phyloP scores from a whole-genome alignment of 129 eudicot species.

The Dittrichia graveolens region DNA sequence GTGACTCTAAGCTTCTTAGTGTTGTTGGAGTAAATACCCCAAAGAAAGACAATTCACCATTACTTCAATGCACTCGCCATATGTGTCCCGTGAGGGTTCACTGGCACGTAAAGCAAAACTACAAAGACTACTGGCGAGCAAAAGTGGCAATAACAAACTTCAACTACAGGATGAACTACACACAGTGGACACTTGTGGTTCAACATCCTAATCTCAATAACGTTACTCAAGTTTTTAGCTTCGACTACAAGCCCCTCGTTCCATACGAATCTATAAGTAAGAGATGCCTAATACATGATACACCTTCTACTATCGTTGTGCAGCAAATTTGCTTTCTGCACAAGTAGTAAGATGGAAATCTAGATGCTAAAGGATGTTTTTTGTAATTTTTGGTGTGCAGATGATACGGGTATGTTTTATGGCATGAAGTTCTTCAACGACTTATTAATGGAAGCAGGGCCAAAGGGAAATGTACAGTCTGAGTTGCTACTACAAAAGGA shows the following conservation, averaged over 20 bases:
- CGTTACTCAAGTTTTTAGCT: constrained; percentile 88
- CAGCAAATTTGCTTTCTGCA: too few species aligned
- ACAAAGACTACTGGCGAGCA: constrained; percentile 78
- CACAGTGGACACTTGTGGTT: constrained; percentile 83
- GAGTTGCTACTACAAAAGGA: constrained; percentile 80
- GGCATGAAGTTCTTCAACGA: constrained; percentile 89
- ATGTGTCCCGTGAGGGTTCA: constrained; percentile 84
- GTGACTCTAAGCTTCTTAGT: constrained; percentile 60
- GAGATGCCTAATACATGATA: constrained; percentile 31
- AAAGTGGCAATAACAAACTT: constrained; percentile 72
- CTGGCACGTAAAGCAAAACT: constrained; percentile 77
- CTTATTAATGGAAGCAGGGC: constrained; percentile 86
- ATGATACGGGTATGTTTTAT: constrained; percentile 88
- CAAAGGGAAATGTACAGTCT: constrained; percentile 68
- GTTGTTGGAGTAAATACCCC: constrained; percentile 64
- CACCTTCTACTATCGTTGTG: background rate
- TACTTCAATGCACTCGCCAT: constrained; percentile 76
- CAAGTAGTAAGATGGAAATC: background rate
- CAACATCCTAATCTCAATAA: constrained; percentile 90
- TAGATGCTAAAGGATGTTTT: background rate
- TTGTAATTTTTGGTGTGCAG: constrained; percentile 40
- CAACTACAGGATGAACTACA: constrained; percentile 71
- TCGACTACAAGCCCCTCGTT: constrained; percentile 81
- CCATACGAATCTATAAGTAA: constrained; percentile 71
- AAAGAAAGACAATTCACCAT: constrained; percentile 59